phyloP scores from a whole-genome alignment of 2,329 filamentous ascomycete species.

The Coniella lustricola region DNA sequence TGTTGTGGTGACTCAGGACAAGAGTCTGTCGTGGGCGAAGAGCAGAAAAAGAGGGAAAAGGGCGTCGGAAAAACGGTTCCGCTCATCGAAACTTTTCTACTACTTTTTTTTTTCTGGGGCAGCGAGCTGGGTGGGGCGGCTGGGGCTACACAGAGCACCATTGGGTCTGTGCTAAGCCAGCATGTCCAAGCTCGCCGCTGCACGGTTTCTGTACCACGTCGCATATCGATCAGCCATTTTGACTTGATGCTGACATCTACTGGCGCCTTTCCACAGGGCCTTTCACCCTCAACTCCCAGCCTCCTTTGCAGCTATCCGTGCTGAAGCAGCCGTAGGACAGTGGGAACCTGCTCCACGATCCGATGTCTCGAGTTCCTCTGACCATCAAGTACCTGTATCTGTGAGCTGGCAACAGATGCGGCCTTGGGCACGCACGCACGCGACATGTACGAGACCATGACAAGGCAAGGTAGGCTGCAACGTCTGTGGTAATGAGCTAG shows the following conservation, averaged over 20 bases:
- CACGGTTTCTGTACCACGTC: no score
- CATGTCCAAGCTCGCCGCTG: no score
- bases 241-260: no score
- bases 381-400: no score
- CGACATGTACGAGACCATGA: not conserved
- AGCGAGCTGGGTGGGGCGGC: not conserved
- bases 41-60: not conserved
- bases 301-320: no score
- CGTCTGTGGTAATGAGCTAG: no score
- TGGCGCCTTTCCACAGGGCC: no score
- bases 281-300: no score
- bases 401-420: not conserved
- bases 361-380: not conserved
- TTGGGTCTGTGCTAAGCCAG: not conserved
- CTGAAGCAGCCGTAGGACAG: not conserved
- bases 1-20: conserved; percentile 9
- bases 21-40: conserved; percentile 1
- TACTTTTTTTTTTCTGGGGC: conserved; percentile 3
- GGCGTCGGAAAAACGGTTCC: not conserved
- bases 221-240: no score
- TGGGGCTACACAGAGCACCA: not conserved
- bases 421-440: not conserved
- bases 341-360: no score
- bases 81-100: conserved; percentile 7
- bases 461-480: no score